A percentile compares a stretch with the other conserved stretches of the same genome.
phyloP scores from a whole-genome alignment of 2,329 filamentous ascomycete species.

The Aspergillus brunneoviolaceus region DNA sequence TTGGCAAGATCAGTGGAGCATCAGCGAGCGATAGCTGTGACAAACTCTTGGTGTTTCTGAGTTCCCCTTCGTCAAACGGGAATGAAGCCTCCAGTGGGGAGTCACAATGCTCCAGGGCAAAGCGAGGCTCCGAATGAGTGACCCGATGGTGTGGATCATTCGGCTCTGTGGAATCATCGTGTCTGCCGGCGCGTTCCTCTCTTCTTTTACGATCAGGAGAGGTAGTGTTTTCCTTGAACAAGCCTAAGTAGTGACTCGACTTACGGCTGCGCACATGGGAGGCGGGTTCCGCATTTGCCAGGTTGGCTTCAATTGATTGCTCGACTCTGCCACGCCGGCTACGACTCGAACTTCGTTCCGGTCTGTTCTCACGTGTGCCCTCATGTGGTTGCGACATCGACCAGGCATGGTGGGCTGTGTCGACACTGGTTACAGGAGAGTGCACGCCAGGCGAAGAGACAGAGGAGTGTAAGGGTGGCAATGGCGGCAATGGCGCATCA shows the following conservation, averaged over 20 bases:
- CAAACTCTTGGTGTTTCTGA: constrained; percentile 27
- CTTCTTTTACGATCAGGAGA: constrained; percentile 53
- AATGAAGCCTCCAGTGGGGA: constrained; percentile 6
- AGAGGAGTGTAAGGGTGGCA: constrained; percentile 22
- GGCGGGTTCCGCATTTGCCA: constrained; percentile 57
- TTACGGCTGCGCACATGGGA: constrained; percentile 62
- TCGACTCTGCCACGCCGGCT: constrained; percentile 53
- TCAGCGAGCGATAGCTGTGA: constrained; percentile 30
- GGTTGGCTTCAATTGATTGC: constrained; percentile 63
- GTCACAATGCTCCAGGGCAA: constrained; percentile 16
- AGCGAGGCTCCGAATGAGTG: constrained; percentile 13
- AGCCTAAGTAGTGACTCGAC: constrained; percentile 63
- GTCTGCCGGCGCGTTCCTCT: constrained; percentile 45
- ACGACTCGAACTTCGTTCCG: constrained; percentile 42
- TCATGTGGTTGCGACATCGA: constrained; percentile 24
- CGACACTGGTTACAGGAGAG: constrained; percentile 18
- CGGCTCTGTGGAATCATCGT: constrained; percentile 27
- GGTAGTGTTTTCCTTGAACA: constrained; percentile 63
- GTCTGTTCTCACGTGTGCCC: constrained; percentile 23
- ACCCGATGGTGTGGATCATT: constrained; percentile 14
- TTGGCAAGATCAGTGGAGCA: constrained; percentile 23
- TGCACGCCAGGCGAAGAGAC: constrained; percentile 22
- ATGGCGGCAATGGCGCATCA: constrained; percentile 25
- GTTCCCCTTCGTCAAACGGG: constrained; percentile 16
- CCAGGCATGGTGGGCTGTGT: constrained; percentile 24